A percentile compares a stretch with the other conserved stretches of the same genome.
Evolutionary conservation across 805 yeast species (phyloP).

Genomic region (Crinitomyces ghanaensis): DNA sequence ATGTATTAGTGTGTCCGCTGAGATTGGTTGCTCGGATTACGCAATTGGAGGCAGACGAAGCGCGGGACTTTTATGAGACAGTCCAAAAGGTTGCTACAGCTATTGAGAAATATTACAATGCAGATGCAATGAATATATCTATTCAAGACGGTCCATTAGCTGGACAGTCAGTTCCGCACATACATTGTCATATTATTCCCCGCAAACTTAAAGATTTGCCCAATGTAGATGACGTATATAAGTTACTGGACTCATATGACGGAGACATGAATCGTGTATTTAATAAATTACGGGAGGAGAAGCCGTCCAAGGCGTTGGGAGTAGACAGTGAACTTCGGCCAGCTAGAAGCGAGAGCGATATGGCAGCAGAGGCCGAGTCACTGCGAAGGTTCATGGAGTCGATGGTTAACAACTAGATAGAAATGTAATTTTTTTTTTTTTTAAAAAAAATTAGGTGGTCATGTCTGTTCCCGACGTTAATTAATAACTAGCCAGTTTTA

Average conservation of each 20-base stretch:
- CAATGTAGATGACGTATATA: slow-evolving; percentile 69
- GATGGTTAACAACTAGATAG: too few relatives aligned
- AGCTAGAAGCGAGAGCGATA: slow-evolving; percentile 48
- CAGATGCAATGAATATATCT: slow-evolving; percentile 79
- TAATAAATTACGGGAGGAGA: slow-evolving; percentile 19
- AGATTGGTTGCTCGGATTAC: slow-evolving; percentile 54
- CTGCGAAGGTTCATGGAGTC: too few relatives aligned
- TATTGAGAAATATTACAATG: slow-evolving; percentile 54
- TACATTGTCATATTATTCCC: slow-evolving; percentile 91
- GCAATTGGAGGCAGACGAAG: slow-evolving; percentile 62
- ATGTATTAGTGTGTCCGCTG: slow-evolving; percentile 78
- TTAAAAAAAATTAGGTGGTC: too few relatives aligned
- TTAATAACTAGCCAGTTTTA: too few relatives aligned
- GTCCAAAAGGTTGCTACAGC: slow-evolving; percentile 61
- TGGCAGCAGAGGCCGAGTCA: slow-evolving; percentile 79
- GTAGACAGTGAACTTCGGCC: slow-evolving; percentile 42
- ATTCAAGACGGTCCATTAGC: slow-evolving; percentile 96
- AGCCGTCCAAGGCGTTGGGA: slow-evolving; percentile 17
- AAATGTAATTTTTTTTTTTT: too few relatives aligned
- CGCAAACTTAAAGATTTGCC: slow-evolving; percentile 43
- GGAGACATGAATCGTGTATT: slow-evolving; percentile 34
- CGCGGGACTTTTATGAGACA: slow-evolving; percentile 62
- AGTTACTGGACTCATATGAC: slow-evolving; percentile 45
- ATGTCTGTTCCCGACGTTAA: too few relatives aligned
- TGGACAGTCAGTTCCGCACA: slow-evolving; percentile 92